A percentile compares a stretch with the other conserved stretches of the same genome.
These are phyloP conservation scores for Solanum aculeatissimum DNA, from an alignment of 305 asterid species.

Conservation along the genomic window DNA sequence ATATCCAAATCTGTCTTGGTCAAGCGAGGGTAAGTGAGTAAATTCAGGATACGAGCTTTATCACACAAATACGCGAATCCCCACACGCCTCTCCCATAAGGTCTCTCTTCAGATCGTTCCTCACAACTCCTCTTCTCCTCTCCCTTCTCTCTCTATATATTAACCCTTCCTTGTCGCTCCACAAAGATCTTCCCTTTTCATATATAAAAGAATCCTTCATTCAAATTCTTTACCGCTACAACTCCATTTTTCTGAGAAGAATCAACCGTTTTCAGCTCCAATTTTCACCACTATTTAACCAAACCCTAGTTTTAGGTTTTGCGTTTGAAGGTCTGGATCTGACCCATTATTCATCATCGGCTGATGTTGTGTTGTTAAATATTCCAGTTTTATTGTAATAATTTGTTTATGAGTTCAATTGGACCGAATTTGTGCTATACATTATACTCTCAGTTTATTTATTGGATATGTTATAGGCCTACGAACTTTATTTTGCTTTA, in stretches of 20 bases:
- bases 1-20: background rate
- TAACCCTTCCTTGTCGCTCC: slow-evolving; percentile 6
- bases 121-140: background rate
- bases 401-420: background rate
- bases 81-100: background rate
- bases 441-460: background rate
- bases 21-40: background rate
- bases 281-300: background rate
- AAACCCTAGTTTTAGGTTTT: slow-evolving; percentile 4
- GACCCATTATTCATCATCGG: background rate
- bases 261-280: background rate
- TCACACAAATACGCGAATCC: slow-evolving; percentile 7
- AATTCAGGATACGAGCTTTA: background rate
- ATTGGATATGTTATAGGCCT: background rate
- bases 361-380: background rate
- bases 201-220: slow-evolving; percentile 35
- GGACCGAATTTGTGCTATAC: background rate
- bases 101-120: background rate
- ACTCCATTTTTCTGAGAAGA: background rate
- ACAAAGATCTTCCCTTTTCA: slow-evolving; percentile 16
- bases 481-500: background rate
- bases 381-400: background rate
- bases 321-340: background rate
- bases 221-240: slow-evolving; percentile 39
- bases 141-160: slow-evolving; percentile 8